These are phyloP conservation scores for Botrytis galanthina DNA, from an alignment of 2,329 filamentous ascomycete genomes.

Conservation along the genomic window DNA sequence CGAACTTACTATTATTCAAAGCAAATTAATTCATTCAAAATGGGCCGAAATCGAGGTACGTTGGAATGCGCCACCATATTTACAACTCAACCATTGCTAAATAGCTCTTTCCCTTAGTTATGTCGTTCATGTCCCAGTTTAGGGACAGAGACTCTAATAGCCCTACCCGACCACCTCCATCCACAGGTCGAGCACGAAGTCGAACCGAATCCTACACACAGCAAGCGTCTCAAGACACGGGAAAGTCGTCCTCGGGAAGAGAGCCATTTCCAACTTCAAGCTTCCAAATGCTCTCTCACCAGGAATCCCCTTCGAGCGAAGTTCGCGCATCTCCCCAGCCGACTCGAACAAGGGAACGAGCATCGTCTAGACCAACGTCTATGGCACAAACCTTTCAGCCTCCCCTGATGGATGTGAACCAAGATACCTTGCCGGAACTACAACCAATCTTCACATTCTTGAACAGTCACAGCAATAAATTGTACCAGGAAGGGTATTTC, in stretches of 20 bases:
- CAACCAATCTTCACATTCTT: slow-evolving; percentile 91
- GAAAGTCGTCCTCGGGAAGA: slow-evolving; percentile 7
- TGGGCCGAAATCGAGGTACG: slow-evolving; percentile 40
- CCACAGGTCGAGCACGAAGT: slow-evolving; percentile 31
- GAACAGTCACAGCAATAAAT: slow-evolving; percentile 92
- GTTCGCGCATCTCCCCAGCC: slow-evolving; percentile 33
- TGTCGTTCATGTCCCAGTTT: slow-evolving; percentile 86
- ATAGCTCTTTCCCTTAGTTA: slow-evolving; percentile 52
- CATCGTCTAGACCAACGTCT: slow-evolving; percentile 67
- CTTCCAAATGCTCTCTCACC: slow-evolving; percentile 7
- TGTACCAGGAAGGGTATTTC: slow-evolving; percentile 98
- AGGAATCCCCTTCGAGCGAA: slow-evolving; percentile 13
- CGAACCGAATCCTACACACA: slow-evolving; percentile 27
- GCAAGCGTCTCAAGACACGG: slow-evolving; percentile 21
- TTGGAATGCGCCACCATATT: slow-evolving; percentile 18
- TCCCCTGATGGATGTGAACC: slow-evolving; percentile 77
- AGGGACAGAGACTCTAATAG: slow-evolving; percentile 43
- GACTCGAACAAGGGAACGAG: slow-evolving; percentile 42
- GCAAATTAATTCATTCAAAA: slow-evolving; percentile 29
- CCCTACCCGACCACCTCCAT: slow-evolving; percentile 33
- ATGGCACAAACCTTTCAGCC: slow-evolving; percentile 86
- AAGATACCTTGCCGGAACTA: slow-evolving; percentile 87
- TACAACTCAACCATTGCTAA: slow-evolving; percentile 9
- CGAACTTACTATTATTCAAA: background rate
- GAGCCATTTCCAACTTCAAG: slow-evolving; percentile 14